Conservation (phyloP, 805 yeast species). For the Nadsonia fulvescens region DNA sequence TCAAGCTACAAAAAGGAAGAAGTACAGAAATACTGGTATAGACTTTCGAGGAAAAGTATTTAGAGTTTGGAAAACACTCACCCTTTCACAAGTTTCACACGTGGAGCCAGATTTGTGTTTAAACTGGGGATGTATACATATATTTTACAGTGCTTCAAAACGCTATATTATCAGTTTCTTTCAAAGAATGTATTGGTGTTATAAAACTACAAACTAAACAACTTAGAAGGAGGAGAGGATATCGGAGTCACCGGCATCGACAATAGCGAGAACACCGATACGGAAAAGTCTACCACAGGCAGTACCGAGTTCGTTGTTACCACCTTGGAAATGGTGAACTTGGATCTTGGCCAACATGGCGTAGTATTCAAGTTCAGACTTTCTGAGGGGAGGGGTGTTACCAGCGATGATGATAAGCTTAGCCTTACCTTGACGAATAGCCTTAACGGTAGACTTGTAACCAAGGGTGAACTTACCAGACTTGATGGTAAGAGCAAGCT, state of each 20-base stretch:
- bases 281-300: constrained; percentile 99
- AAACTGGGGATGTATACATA: too few relatives aligned
- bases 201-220: too few relatives aligned
- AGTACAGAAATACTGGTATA: too few relatives aligned
- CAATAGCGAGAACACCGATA: constrained; percentile 90
- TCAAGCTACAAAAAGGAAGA: too few relatives aligned
- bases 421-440: constrained; percentile 97
- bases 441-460: constrained; percentile 96
- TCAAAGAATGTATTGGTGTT: not conserved
- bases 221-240: constrained; percentile 35
- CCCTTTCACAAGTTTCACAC: too few relatives aligned
- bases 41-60: too few relatives aligned
- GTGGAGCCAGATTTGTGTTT: too few relatives aligned
- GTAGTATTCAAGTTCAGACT: constrained; percentile 99
- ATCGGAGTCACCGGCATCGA: constrained; percentile 99
- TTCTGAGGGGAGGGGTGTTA: constrained; percentile 99
- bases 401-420: constrained; percentile 95
- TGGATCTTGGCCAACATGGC: constrained; percentile 99
- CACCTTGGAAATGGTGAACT: constrained; percentile 98
- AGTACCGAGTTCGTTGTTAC: constrained; percentile 99
- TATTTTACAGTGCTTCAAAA: too few relatives aligned
- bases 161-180: too few relatives aligned
- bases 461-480: constrained; percentile 99
- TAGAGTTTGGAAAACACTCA: too few relatives aligned
- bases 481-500: constrained; percentile 94